Conservation (phyloP, 257 asterid genomes). For the Solanum acaule region DNA sequence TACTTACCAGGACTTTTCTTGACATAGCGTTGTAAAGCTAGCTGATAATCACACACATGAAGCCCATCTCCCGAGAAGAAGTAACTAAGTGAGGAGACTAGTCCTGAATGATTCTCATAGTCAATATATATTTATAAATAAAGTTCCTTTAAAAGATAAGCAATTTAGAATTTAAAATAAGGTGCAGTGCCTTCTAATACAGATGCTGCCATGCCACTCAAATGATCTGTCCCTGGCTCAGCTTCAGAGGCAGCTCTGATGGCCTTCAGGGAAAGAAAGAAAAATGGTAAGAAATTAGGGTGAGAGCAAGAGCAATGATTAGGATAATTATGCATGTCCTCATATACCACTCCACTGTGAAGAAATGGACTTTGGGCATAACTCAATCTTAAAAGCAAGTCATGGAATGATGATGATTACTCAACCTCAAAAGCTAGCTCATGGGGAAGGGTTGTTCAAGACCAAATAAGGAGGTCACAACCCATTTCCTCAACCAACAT, state of each 20-base stretch:
- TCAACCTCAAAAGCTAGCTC: background rate
- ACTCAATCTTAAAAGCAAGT: background rate
- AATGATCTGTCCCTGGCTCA: conserved; percentile 44
- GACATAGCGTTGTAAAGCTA: conserved; percentile 46
- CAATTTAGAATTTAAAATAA: conserved; percentile 6
- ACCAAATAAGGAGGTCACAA: background rate
- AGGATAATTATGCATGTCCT: background rate
- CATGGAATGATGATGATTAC: background rate
- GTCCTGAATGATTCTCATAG: conserved; percentile 38
- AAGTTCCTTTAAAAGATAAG: conserved; percentile 3
- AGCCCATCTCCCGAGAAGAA: conserved; percentile 69
- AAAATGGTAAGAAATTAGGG: conserved; percentile 3
- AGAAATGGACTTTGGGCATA: background rate
- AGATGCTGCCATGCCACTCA: conserved; percentile 69
- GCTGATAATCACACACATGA: conserved; percentile 65
- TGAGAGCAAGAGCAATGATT: conserved; percentile 1
- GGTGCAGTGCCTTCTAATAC: conserved; percentile 52
- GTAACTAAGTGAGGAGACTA: conserved; percentile 73
- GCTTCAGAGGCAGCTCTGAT: conserved; percentile 74
- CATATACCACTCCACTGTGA: background rate
- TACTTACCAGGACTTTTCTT: conserved; percentile 60
- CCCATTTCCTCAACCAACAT: background rate
- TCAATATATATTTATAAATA: background rate
- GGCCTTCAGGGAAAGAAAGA: conserved; percentile 42
- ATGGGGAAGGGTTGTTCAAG: background rate